These are phyloP conservation scores for Schizochytrium sp. DNA, from an alignment of 108 stramenopile species.

Conservation along the genomic window DNA sequence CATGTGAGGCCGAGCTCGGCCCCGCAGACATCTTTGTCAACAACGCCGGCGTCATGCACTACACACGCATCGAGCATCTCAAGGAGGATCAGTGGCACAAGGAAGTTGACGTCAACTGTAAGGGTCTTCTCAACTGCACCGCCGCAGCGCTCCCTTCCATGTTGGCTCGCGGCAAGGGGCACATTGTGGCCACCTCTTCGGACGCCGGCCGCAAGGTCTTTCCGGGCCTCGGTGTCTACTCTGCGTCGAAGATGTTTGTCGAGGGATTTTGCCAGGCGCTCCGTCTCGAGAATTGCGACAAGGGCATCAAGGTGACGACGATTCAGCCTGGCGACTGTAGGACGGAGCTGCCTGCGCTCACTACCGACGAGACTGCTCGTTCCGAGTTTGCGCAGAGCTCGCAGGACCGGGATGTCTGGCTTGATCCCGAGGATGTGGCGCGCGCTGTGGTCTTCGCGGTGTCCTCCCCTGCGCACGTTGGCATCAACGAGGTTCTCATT, in stretches of 20 bases:
- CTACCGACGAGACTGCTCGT: conserved; percentile 21
- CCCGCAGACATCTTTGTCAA: conserved; percentile 43
- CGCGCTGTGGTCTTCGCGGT: conserved; percentile 62
- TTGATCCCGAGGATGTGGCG: conserved; percentile 65
- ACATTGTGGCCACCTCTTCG: conserved; percentile 64
- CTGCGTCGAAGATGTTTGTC: conserved; percentile 61
- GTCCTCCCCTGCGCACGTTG: conserved; percentile 65
- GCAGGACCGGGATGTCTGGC: background rate
- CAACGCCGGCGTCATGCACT: conserved; percentile 72
- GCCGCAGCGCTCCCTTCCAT: conserved; percentile 54
- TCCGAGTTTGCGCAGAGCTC: background rate
- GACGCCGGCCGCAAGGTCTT: conserved; percentile 65
- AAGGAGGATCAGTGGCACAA: conserved; percentile 67
- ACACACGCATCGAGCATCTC: conserved; percentile 59
- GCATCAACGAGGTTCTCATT: conserved; percentile 64
- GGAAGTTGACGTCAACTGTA: conserved; percentile 69
- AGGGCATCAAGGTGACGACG: conserved; percentile 32
- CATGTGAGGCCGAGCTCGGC: conserved; percentile 29
- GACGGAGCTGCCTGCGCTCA: conserved; percentile 38
- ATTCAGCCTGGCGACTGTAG: conserved; percentile 40
- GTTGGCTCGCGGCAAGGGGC: conserved; percentile 55
- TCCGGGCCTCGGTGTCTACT: conserved; percentile 62
- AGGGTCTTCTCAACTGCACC: conserved; percentile 60
- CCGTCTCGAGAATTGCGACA: conserved; percentile 32
- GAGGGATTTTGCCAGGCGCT: conserved; percentile 44